Base-by-base conservation (phyloP, 2,329 filamentous ascomycete genomes). In the Aphanocladium album region DNA sequence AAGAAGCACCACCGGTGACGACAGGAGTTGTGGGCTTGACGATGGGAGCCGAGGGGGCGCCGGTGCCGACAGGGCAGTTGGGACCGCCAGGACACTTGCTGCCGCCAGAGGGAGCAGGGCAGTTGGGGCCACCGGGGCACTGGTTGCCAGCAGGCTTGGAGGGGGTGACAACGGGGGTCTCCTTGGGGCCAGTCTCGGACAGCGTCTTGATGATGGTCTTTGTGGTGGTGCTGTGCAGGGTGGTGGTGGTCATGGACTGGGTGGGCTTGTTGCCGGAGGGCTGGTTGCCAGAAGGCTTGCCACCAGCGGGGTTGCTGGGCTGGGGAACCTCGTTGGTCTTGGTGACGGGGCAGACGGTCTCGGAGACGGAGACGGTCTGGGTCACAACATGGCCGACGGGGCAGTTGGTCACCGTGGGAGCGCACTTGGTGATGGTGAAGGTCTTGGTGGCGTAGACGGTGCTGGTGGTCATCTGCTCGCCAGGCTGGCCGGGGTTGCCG, bases 391-490 rank as follows among this genome's bases (percentile, higher is more conserved):
- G 54, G 30, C 64, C 60, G 43, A 59, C 55, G 35, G 63, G 64
- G 60, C 64, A 65, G 58, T 64, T 45, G 16, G 61, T 60, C 45
- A 63, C 58, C 14, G 21, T 59, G 23, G 63, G 60, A n/a, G 62
- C 57, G 53, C 64, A 65, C 17, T 55, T 61, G 14, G 62, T 63
- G 41, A 65, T 59, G 17, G 64, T 65, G 52, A 63, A 63, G n/a
- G 58, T 60, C 47, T 23, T 60, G 23, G 64, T 65, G n/a, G 56
- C 51, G 51, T 60, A 64, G 43, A 63, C 57, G 43, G 57, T 64
- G 57, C 57, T 64, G 52, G 63, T 65, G 12, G 62, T 63, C 58
- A 60, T 43, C 43, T 54, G 19, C 41, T 49, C 46, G 23, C 17
- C 17, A 19, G 56, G 33, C 56, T 39, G 46, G 56, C 35, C 50